phyloP scores from a whole-genome alignment of 2,329 filamentous ascomycete genomes.

The Coniella vitis region DNA sequence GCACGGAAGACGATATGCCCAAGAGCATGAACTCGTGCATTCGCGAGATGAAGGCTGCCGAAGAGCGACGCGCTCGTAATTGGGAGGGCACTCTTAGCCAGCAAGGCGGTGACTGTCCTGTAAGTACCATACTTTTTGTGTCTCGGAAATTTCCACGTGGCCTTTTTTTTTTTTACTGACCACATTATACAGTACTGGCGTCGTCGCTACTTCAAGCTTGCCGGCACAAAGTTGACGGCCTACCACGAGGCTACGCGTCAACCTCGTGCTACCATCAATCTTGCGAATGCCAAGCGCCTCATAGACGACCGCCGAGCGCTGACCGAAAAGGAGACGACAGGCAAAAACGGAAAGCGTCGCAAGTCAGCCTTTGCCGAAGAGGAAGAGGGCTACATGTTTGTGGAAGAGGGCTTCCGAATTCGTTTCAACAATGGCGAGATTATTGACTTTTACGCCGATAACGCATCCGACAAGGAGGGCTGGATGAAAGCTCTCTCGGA shows the following conservation, averaged over 20 bases:
- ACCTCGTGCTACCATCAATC: slow-evolving; percentile 92
- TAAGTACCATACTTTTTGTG: slow-evolving; percentile 45
- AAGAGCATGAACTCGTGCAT: slow-evolving; percentile 99
- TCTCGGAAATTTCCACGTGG: background rate
- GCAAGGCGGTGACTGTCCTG: slow-evolving; percentile 94
- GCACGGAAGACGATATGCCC: slow-evolving; percentile 91
- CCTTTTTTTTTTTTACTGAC: slow-evolving; percentile 30
- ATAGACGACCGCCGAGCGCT: slow-evolving; percentile 87
- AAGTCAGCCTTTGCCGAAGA: slow-evolving; percentile 96
- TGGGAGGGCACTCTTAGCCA: slow-evolving; percentile 91
- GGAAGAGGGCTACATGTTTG: slow-evolving; percentile 99
- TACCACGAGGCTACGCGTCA: slow-evolving; percentile 95
- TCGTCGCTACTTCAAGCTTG: slow-evolving; percentile 91
- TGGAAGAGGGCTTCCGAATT: slow-evolving; percentile 97
- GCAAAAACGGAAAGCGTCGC: slow-evolving; percentile 70
- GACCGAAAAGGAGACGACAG: slow-evolving; percentile 74
- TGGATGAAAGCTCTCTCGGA: slow-evolving; percentile 91
- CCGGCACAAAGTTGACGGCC: slow-evolving; percentile 84
- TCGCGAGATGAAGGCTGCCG: slow-evolving; percentile 84
- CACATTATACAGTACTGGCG: slow-evolving; percentile 72
- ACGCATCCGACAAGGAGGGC: slow-evolving; percentile 75
- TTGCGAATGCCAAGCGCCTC: slow-evolving; percentile 84
- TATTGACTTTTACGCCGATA: slow-evolving; percentile 97
- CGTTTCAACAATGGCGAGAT: slow-evolving; percentile 97
- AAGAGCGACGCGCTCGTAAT: slow-evolving; percentile 67